phyloP scores from a whole-genome alignment of 1,139 yeast species.

The Hansenula lynferdii region DNA sequence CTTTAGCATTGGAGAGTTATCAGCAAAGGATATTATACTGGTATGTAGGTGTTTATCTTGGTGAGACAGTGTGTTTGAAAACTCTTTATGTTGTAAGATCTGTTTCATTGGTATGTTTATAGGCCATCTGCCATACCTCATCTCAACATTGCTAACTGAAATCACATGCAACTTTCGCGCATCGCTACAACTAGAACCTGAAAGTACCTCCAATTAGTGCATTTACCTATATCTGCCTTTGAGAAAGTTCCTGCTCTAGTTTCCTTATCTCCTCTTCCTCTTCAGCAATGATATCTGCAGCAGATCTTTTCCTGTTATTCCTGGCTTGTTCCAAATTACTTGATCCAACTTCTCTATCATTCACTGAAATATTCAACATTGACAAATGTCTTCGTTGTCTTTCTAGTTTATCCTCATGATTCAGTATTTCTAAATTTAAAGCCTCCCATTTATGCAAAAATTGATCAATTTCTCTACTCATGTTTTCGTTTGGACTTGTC shows the following conservation, averaged over 20 bases:
- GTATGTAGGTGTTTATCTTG: too few species aligned
- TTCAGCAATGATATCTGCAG: constrained; percentile 20
- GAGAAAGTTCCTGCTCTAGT: constrained; percentile 23
- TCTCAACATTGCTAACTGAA: too few species aligned
- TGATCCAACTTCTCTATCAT: constrained; percentile 19
- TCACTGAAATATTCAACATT: constrained; percentile 13
- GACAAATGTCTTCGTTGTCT: constrained; percentile 24
- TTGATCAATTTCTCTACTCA: constrained; percentile 21
- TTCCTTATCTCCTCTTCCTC: constrained; percentile 26
- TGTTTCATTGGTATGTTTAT: too few species aligned
- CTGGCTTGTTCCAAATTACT: constrained; percentile 7
- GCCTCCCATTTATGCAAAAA: constrained; percentile 19
- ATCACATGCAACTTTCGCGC: too few species aligned
- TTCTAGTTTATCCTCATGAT: constrained; percentile 29
- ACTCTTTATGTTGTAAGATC: too few species aligned
- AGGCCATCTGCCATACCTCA: too few species aligned
- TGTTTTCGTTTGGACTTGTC: constrained; percentile 26
- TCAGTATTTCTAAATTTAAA: constrained; percentile 22
- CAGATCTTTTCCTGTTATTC: constrained; percentile 8
- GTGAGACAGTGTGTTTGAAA: too few species aligned
- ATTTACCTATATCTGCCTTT: constrained; percentile 2
- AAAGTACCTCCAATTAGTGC: too few species aligned
- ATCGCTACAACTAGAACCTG: too few species aligned
- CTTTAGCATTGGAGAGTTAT: too few species aligned
- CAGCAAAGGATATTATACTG: too few species aligned